Evolutionary conservation across 2,329 filamentous ascomycete genomes (phyloP).

Genomic region (Acrocalymma vagum): DNA sequence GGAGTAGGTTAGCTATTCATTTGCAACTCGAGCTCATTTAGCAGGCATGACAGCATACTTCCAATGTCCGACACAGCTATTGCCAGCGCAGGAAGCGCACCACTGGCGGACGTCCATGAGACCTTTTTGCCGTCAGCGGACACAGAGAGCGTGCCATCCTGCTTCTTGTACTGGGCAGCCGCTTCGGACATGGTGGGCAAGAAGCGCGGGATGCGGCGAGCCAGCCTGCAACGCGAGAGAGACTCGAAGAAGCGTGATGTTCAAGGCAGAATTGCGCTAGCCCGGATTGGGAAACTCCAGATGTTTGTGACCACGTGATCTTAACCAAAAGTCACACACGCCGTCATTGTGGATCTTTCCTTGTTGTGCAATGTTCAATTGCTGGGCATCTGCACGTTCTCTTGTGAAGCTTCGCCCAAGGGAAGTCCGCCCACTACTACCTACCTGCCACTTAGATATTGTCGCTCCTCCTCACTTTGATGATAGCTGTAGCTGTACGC

Average conservation of each 20-base stretch:
- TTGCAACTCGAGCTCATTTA: slow-evolving; percentile 5
- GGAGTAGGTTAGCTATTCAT: slow-evolving; percentile 12
- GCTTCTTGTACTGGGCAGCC: slow-evolving; percentile 82
- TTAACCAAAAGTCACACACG: no score
- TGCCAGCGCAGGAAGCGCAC: slow-evolving; percentile 71
- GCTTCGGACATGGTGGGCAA: slow-evolving; percentile 46
- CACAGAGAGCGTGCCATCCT: slow-evolving; percentile 84
- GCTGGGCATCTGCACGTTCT: no score
- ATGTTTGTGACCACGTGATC: no score
- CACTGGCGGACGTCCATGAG: slow-evolving; percentile 78
- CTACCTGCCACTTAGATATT: no score
- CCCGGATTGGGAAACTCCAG: slow-evolving; percentile 20
- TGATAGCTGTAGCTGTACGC: no score
- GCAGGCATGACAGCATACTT: slow-evolving; percentile 66
- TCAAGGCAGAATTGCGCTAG: slow-evolving; percentile 12
- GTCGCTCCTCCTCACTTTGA: no score
- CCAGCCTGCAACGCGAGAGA: slow-evolving; percentile 9
- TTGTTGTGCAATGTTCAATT: no score
- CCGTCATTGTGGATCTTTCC: no score
- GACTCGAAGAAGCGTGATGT: slow-evolving; percentile 13
- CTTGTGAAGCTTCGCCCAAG: no score
- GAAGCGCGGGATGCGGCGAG: slow-evolving; percentile 14
- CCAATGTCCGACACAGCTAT: slow-evolving; percentile 80
- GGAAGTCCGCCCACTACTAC: no score
- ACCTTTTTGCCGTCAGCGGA: slow-evolving; percentile 76